Conservation (phyloP, 441 rosid species). For the Jatropha podagrica region DNA sequence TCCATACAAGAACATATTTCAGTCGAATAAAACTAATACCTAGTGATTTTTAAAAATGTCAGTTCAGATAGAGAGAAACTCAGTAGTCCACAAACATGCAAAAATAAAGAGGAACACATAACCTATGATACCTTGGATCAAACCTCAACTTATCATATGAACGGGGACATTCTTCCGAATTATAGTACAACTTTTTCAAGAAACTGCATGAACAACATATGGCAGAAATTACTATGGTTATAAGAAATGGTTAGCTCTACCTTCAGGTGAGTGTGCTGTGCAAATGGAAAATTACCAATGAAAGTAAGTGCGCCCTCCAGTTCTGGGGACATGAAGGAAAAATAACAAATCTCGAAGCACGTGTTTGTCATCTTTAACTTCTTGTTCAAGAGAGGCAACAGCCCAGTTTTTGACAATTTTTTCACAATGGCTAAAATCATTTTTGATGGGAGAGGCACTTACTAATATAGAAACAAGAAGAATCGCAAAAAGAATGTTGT, state of each 20-base stretch:
- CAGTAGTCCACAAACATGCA: neutral
- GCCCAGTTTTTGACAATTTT: constrained; percentile 73
- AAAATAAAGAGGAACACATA: neutral
- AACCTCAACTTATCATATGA: constrained; percentile 90
- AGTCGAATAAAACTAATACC: neutral
- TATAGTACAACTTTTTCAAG: constrained; percentile 73
- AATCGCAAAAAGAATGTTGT: neutral
- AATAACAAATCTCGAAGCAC: constrained; percentile 73
- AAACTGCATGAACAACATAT: constrained; percentile 54
- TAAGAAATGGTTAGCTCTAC: neutral
- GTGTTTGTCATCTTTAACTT: constrained; percentile 55
- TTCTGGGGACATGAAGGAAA: constrained; percentile 94
- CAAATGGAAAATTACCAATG: constrained; percentile 57
- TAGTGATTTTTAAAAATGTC: neutral
- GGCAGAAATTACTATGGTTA: constrained; percentile 21
- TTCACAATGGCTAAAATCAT: constrained; percentile 59
- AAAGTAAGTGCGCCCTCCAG: constrained; percentile 94
- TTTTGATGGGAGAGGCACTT: constrained; percentile 39
- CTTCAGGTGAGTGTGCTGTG: neutral
- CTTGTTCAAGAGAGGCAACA: constrained; percentile 45
- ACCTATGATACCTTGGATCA: constrained; percentile 67
- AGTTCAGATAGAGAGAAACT: neutral
- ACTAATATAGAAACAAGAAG: constrained; percentile 34
- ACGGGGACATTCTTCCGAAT: constrained; percentile 77
- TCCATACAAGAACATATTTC: neutral